Conservation (phyloP, 306 rosid genomes). For the Rosa persica region DNA sequence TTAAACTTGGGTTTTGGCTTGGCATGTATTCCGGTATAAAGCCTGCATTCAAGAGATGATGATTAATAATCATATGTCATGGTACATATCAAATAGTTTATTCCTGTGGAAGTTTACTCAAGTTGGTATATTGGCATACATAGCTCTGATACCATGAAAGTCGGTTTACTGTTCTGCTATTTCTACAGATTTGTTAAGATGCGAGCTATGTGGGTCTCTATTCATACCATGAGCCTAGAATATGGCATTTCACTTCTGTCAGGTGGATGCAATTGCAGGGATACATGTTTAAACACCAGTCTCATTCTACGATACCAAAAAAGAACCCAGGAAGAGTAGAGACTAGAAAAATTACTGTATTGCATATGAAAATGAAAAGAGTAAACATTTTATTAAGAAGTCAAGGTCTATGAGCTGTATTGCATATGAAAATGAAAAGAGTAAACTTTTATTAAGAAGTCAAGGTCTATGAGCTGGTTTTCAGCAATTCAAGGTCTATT, state of each 20-base stretch:
- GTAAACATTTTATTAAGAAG: neutral
- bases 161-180: neutral
- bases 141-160: neutral
- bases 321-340: neutral
- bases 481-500: neutral
- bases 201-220: neutral
- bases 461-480: neutral
- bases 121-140: constrained; percentile 7
- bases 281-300: neutral
- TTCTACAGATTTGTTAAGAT: neutral
- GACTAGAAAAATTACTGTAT: neutral
- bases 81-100: neutral
- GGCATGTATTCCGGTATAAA: constrained; percentile 95
- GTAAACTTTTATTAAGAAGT: neutral
- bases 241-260: neutral
- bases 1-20: constrained; percentile 84
- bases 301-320: neutral
- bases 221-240: neutral
- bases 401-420: neutral
- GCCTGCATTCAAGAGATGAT: constrained; percentile 42
- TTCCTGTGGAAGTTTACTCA: neutral
- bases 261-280: neutral
- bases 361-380: neutral
- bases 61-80: neutral
- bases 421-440: neutral